These are phyloP conservation scores for Penicillium sp. DNA, from an alignment of 2,329 filamentous ascomycete species.

Conservation along the genomic window DNA sequence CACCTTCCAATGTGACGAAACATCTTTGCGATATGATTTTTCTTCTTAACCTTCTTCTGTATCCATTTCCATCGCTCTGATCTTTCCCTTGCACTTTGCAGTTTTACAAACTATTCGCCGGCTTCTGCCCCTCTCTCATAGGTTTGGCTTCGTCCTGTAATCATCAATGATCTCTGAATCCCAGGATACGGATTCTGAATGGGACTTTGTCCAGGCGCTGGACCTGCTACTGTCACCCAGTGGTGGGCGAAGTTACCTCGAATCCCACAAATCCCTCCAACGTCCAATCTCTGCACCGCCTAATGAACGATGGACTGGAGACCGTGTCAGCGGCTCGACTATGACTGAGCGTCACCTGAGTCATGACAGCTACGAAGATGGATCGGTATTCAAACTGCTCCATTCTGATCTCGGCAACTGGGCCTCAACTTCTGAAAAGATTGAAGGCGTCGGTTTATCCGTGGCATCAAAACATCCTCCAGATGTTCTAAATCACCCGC, in stretches of 20 bases:
- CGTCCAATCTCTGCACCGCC: neutral
- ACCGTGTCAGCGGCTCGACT: neutral
- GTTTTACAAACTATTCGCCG: neutral
- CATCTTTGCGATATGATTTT: neutral
- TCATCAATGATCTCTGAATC: conserved; percentile 32
- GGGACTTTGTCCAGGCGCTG: conserved; percentile 49
- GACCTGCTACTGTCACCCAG: conserved; percentile 42
- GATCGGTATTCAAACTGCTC: neutral
- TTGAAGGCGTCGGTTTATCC: neutral
- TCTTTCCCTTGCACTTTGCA: neutral
- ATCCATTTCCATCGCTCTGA: neutral
- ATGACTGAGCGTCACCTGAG: neutral
- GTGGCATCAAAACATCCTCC: neutral
- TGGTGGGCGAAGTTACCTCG: conserved; percentile 10
- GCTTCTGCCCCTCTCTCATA: neutral
- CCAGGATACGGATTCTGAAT: conserved; percentile 32
- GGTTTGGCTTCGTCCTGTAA: neutral
- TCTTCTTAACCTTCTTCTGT: neutral
- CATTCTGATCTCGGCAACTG: neutral
- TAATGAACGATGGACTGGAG: neutral
- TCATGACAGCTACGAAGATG: neutral
- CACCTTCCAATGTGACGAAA: neutral
- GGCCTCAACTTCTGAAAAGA: neutral
- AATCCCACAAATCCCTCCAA: conserved; percentile 1
- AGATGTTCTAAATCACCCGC: neutral